Conservation (phyloP, 192 early-diverging fungal species). For the Entomortierella beljakovae region DNA sequence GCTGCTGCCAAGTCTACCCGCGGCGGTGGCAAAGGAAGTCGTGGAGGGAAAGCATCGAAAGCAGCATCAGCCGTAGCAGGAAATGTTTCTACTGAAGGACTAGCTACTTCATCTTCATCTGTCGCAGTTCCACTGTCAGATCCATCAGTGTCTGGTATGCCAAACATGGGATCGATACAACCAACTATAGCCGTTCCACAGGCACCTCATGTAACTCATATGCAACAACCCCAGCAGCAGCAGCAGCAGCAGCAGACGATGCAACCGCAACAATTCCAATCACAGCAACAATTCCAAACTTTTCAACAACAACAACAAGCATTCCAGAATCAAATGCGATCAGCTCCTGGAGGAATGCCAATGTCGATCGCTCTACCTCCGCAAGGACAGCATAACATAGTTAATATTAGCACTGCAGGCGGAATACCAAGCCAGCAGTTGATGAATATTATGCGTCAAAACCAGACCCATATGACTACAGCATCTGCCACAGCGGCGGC, state of each 20-base stretch:
- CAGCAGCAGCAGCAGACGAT: constrained; percentile 14
- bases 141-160: neutral
- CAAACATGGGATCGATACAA: neutral
- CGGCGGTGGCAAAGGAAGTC: constrained; percentile 25
- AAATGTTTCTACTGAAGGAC: neutral
- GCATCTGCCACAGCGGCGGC: constrained; percentile 1
- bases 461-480: neutral
- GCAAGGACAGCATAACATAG: constrained; percentile 12
- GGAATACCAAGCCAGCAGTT: constrained; percentile 14
- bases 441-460: constrained; percentile 32
- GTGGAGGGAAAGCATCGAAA: constrained; percentile 30
- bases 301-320: constrained; percentile 7
- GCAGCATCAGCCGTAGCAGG: neutral
- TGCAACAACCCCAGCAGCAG: neutral
- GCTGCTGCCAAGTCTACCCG: constrained; percentile 2
- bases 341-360: neutral
- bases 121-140: constrained; percentile 5
- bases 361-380: constrained; percentile 33
- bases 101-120: neutral
- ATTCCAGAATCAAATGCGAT: constrained; percentile 17
- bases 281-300: constrained; percentile 21
- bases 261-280: constrained; percentile 2
- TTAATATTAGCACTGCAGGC: neutral
- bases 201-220: neutral
- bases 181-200: neutral